Conservation (phyloP, 2,329 filamentous ascomycete genomes). For the Cordyceps cicadae region DNA sequence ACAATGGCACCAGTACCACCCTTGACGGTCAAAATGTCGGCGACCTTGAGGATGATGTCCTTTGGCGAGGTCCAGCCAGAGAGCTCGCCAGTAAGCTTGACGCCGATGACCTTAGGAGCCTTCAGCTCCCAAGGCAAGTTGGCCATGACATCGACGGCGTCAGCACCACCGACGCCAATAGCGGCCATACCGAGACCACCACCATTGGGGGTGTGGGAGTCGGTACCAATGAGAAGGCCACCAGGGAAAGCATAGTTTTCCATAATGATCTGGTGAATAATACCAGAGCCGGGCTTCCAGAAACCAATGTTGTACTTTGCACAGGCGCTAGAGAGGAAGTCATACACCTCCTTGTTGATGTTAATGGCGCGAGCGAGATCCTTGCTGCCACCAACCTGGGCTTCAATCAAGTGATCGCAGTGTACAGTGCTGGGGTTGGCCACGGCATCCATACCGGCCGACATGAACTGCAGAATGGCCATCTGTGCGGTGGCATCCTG, state of each 20-base stretch:
- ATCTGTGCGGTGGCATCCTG: constrained; percentile 99
- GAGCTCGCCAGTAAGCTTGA: constrained; percentile 83
- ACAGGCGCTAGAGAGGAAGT: constrained; percentile 88
- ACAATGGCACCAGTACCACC: constrained; percentile 90
- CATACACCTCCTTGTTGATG: constrained; percentile 99
- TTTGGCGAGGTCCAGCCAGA: constrained; percentile 91
- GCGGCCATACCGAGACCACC: constrained; percentile 92
- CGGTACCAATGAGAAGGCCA: constrained; percentile 94
- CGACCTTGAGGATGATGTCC: constrained; percentile 96
- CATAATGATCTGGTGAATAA: constrained; percentile 97
- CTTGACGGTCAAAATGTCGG: constrained; percentile 94
- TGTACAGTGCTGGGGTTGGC: constrained; percentile 94
- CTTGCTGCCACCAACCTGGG: constrained; percentile 84
- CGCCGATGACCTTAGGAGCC: constrained; percentile 93
- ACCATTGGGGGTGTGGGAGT: constrained; percentile 95
- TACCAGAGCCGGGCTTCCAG: constrained; percentile 97
- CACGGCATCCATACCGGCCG: constrained; percentile 89
- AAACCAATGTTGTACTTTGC: constrained; percentile 99
- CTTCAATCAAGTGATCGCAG: constrained; percentile 99
- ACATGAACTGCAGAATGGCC: constrained; percentile 99
- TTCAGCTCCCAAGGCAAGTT: constrained; percentile 97
- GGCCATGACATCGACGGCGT: constrained; percentile 98
- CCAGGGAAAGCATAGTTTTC: constrained; percentile 99
- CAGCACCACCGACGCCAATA: constrained; percentile 95
- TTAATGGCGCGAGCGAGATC: constrained; percentile 83